Percentiles rank a stretch among this genome's conserved stretches.
These are phyloP conservation scores for Neolentinus lepideus DNA, from an alignment of 1,284 basidiomycete species.

Conservation along the genomic window DNA sequence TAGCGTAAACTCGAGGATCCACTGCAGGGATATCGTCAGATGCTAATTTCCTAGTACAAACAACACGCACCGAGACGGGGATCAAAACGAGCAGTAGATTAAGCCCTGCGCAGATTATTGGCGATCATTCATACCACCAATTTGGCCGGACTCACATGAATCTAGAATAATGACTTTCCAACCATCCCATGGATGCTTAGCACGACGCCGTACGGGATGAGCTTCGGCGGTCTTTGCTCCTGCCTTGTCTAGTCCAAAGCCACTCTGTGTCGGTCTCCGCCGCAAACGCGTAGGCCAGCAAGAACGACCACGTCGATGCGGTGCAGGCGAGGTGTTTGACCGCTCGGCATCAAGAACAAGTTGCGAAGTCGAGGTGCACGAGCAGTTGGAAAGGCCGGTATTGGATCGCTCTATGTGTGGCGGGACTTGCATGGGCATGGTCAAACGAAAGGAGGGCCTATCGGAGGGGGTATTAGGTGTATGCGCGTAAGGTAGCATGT, in stretches of 20 bases:
- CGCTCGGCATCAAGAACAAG: not conserved
- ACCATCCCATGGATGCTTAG: slow-evolving; percentile 21
- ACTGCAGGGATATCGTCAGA: slow-evolving; percentile 30
- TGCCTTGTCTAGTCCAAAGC: not conserved
- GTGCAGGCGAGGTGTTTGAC: not conserved
- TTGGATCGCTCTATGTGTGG: not conserved
- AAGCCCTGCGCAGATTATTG: slow-evolving; percentile 39
- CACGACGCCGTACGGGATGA: not conserved
- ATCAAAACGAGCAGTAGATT: slow-evolving; percentile 53
- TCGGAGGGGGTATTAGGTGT: not conserved
- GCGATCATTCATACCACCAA: too few relatives aligned
- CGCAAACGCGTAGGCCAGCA: not conserved
- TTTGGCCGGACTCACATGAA: slow-evolving; percentile 41
- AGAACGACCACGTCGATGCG: not conserved
- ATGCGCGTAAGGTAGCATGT: not conserved
- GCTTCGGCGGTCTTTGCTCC: not conserved
- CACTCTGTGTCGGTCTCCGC: not conserved
- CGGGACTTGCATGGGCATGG: not conserved
- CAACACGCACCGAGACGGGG: slow-evolving; percentile 49
- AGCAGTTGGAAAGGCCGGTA: not conserved
- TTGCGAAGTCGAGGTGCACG: not conserved
- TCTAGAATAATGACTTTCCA: slow-evolving; percentile 49
- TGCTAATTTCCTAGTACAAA: not conserved
- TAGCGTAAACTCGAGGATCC: slow-evolving; percentile 52
- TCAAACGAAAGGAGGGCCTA: not conserved